Conservation (phyloP, 108 stramenopile genomes). For the Nitzschia sp. region DNA sequence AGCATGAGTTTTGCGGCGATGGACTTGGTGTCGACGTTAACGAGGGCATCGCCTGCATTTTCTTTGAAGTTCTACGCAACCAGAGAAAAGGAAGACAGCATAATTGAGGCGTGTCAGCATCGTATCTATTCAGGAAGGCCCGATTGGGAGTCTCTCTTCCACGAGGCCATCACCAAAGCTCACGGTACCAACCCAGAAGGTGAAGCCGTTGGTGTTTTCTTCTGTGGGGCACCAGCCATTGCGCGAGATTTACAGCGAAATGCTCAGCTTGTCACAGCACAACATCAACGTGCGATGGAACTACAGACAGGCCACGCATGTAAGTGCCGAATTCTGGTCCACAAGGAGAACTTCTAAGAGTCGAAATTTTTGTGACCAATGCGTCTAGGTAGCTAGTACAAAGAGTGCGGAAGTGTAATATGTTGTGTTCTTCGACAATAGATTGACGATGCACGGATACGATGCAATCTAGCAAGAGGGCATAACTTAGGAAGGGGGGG, state of each 20-base stretch:
- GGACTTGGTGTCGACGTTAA: neutral
- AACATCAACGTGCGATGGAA: conserved; percentile 6
- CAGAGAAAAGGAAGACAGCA: conserved; percentile 4
- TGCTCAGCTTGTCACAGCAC: conserved; percentile 18
- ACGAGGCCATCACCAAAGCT: conserved; percentile 11
- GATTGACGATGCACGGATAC: no score
- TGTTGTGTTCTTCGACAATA: neutral
- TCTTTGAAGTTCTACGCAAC: conserved; percentile 20
- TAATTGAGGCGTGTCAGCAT: neutral
- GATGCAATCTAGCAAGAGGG: no score
- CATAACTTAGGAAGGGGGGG: no score
- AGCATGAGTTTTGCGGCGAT: conserved; percentile 20
- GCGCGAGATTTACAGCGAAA: conserved; percentile 7
- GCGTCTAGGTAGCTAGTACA: neutral
- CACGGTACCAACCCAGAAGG: conserved; percentile 18
- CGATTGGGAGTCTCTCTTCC: conserved; percentile 6
- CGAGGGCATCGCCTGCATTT: neutral
- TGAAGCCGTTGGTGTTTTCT: conserved; percentile 22
- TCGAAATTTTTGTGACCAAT: neutral
- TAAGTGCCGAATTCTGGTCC: conserved; percentile 18
- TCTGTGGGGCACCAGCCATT: conserved; percentile 23
- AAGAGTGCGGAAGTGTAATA: neutral
- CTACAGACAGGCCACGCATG: conserved; percentile 3
- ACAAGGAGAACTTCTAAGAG: conserved; percentile 23
- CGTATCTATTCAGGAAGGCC: conserved; percentile 10